A percentile compares a stretch with the other conserved stretches of the same genome.
These are phyloP conservation scores for Pythium rishiriense DNA, from an alignment of 352 stramenopile species.

Conservation along the genomic window DNA sequence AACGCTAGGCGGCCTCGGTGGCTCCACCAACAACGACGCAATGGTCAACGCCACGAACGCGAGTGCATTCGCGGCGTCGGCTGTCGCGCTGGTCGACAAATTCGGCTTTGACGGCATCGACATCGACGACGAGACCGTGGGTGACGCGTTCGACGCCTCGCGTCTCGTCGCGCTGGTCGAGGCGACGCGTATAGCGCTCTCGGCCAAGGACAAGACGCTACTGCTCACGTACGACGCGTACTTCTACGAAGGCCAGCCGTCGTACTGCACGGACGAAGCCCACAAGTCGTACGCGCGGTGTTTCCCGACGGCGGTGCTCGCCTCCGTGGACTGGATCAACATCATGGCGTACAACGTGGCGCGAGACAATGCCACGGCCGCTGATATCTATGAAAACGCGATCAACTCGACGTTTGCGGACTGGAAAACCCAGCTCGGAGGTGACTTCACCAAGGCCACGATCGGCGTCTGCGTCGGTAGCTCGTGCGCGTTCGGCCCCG, in stretches of 20 bases:
- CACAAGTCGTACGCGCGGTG: slow-evolving; percentile 53
- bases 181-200: slow-evolving; percentile 45
- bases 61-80: slow-evolving; percentile 50
- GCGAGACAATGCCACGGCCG: slow-evolving; percentile 37
- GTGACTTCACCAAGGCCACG: slow-evolving; percentile 49
- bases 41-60: slow-evolving; percentile 48
- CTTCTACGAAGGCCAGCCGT: slow-evolving; percentile 47
- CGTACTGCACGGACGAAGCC: slow-evolving; percentile 30
- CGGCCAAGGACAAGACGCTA: slow-evolving; percentile 32
- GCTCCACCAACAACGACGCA: slow-evolving; percentile 72
- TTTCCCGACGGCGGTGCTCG: slow-evolving; percentile 51
- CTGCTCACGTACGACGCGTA: slow-evolving; percentile 77
- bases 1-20: slow-evolving; percentile 61
- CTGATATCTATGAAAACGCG: slow-evolving; percentile 52
- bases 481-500: slow-evolving; percentile 65
- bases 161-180: slow-evolving; percentile 49
- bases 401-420: slow-evolving; percentile 54
- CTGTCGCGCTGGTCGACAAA: slow-evolving; percentile 46
- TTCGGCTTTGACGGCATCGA: slow-evolving; percentile 76
- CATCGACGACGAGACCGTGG: slow-evolving; percentile 75
- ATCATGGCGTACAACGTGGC: slow-evolving; percentile 87
- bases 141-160: slow-evolving; percentile 50
- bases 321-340: slow-evolving; percentile 76
- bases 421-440: slow-evolving; percentile 46
- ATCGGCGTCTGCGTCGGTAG: slow-evolving; percentile 54